Base-by-base conservation (phyloP, 1,284 basidiomycete genomes). In the Boletus mariae region DNA sequence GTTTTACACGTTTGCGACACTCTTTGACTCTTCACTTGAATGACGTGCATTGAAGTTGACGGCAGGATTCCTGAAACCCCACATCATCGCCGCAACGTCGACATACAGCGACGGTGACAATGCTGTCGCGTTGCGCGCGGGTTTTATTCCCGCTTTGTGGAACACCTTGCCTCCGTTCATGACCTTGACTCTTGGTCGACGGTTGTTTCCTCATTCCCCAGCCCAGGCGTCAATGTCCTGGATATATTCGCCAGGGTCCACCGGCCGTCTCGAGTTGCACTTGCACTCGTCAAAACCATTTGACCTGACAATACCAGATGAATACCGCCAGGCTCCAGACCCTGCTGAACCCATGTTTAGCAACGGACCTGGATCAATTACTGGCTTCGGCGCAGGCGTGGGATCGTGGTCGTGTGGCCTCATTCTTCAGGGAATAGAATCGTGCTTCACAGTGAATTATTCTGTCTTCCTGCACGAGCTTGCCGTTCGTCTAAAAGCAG, bases 51-150 rank as follows among this genome's bases (percentile, higher is more conserved):
- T 54, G 35, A 35, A 73, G 71, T 45, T 68, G 45, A 68, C 70
- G 44, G 58, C 66, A 26, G 65, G 56, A 41, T 52, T 71, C 45
- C 55, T 70, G 20, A 59, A 66, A 12, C 79, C 78, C 51, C 71
- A 74, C 46, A 55, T 73, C 20, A 55, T 73, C 44, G 71, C 67
- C 15, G 61, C 71, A 35, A 71, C 73, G 41, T 66, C 71, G 6
- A 71, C 73, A 17, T 80, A 71, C 57, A 62, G 58, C 31, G 71
- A 72, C 46, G 46, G 49, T 31, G 51, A 71, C 42, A 72, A 71
- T 57, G 64, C 53, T 31, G 44, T 71, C 51, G 40, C 47, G 15
- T 38, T 70, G 7, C 56, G 58, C 51, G 52, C 63, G 0, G 59
- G 61, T 13, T 54, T 72, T 52, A 48, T 69, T 38, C 68, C 70